Conservation (phyloP, 2,329 filamentous ascomycete species). For the Polytolypa hystricis region DNA sequence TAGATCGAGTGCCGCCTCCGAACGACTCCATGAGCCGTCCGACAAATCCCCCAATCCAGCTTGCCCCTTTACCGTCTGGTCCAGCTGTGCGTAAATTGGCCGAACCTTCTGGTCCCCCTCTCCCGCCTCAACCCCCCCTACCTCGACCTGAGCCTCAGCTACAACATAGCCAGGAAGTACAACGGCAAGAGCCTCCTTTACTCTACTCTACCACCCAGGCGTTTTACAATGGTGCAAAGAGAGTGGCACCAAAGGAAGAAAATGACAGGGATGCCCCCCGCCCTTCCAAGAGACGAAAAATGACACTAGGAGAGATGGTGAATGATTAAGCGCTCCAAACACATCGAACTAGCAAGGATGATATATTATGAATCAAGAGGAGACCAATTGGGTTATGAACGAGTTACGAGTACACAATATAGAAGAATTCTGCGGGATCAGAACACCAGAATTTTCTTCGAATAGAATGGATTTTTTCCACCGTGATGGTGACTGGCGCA, state of each 20-base stretch:
- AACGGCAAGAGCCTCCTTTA: conserved; percentile 3
- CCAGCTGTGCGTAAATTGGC: not conserved
- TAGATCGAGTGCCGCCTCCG: not conserved
- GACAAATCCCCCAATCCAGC: too few relatives aligned
- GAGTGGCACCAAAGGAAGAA: not conserved
- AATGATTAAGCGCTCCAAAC: too few relatives aligned
- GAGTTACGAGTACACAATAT: too few relatives aligned
- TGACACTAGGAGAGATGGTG: conserved; percentile 14
- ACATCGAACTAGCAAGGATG: too few relatives aligned
- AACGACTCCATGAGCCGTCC: not conserved
- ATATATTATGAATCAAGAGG: too few relatives aligned
- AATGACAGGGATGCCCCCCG: conserved; percentile 2
- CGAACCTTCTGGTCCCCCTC: not conserved
- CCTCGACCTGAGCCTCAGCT: not conserved
- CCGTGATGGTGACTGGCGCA: too few relatives aligned
- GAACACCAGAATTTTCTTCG: too few relatives aligned
- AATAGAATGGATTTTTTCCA: too few relatives aligned
- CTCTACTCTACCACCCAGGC: too few relatives aligned
- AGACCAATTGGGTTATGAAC: too few relatives aligned
- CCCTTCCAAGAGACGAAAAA: conserved; percentile 11
- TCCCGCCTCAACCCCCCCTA: not conserved
- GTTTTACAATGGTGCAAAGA: too few relatives aligned
- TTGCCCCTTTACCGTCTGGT: not conserved
- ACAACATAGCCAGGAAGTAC: conserved; percentile 1
- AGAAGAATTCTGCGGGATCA: too few relatives aligned